phyloP scores from a whole-genome alignment of 23 red algal species.

The Gracilaria domingensis region DNA sequence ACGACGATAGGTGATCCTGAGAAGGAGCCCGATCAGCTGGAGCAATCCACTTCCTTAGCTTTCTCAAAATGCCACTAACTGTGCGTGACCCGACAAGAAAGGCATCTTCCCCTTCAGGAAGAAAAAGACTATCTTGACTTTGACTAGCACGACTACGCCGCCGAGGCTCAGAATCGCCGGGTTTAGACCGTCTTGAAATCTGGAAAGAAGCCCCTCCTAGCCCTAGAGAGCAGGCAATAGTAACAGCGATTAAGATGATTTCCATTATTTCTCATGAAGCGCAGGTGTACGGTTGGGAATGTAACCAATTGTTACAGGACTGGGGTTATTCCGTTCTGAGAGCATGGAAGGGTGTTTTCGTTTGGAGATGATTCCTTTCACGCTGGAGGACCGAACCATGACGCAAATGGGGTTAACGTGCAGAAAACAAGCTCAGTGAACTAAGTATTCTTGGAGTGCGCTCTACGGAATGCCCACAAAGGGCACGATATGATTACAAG shows the following conservation, averaged over 20 bases:
- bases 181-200: not conserved
- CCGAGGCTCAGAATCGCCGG: not conserved
- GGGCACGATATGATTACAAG: not conserved
- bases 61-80: not conserved
- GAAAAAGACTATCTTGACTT: not conserved
- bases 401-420: not conserved
- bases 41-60: constrained; percentile 7
- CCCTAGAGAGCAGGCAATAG: not conserved
- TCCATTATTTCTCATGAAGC: not conserved
- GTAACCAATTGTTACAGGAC: no score
- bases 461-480: not conserved
- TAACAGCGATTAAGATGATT: not conserved
- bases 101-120: not conserved
- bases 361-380: not conserved
- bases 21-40: not conserved
- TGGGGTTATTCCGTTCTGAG: no score
- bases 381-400: not conserved
- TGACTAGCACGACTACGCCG: not conserved
- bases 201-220: constrained; percentile 4
- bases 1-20: not conserved
- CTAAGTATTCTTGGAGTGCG: not conserved
- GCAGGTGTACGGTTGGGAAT: not conserved
- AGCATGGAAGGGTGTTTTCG: no score
- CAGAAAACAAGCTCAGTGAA: not conserved
- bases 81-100: not conserved